A percentile compares a stretch with the other conserved stretches of the same genome.
phyloP scores from a whole-genome alignment of 176 grass and related monocot genomes.

The Areca catechu region DNA sequence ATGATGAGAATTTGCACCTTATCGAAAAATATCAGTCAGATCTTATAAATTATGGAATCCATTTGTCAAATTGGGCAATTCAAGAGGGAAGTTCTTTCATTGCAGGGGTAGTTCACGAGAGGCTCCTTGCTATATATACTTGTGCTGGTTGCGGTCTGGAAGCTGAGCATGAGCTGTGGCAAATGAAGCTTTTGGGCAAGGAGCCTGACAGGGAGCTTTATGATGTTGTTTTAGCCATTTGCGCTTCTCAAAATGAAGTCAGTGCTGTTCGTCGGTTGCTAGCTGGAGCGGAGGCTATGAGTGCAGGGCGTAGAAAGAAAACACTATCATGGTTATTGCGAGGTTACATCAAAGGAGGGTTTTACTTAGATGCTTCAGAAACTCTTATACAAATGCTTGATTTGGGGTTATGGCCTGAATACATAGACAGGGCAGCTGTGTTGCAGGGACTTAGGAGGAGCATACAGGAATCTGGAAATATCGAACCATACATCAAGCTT shows the following conservation, averaged over 20 bases:
- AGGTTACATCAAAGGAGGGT: constrained; percentile 85
- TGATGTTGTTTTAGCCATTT: constrained; percentile 85
- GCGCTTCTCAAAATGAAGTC: constrained; percentile 82
- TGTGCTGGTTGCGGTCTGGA: constrained; percentile 73
- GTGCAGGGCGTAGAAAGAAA: constrained; percentile 52
- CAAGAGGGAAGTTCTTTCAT: constrained; percentile 53
- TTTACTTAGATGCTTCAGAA: constrained; percentile 67
- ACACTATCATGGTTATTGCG: constrained; percentile 82
- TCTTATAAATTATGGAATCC: constrained; percentile 57
- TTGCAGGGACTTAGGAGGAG: constrained; percentile 52
- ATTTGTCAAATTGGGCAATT: constrained; percentile 72
- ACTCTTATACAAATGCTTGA: constrained; percentile 70
- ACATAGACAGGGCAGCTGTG: constrained; percentile 78
- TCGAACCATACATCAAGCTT: constrained; percentile 66
- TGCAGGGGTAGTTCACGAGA: constrained; percentile 58
- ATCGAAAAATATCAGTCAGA: constrained; percentile 52
- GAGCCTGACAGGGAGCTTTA: constrained; percentile 83
- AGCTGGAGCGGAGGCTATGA: constrained; percentile 57
- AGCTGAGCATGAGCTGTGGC: constrained; percentile 84
- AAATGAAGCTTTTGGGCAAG: constrained; percentile 80
- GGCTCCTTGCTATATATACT: constrained; percentile 69
- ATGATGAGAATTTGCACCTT: constrained; percentile 35
- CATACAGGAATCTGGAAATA: constrained; percentile 68
- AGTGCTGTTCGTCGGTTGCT: constrained; percentile 57
- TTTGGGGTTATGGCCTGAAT: constrained; percentile 64